Evolutionary conservation across 306 rosid genomes (phyloP).

Genomic region (Vigna reflexopilosa): DNA sequence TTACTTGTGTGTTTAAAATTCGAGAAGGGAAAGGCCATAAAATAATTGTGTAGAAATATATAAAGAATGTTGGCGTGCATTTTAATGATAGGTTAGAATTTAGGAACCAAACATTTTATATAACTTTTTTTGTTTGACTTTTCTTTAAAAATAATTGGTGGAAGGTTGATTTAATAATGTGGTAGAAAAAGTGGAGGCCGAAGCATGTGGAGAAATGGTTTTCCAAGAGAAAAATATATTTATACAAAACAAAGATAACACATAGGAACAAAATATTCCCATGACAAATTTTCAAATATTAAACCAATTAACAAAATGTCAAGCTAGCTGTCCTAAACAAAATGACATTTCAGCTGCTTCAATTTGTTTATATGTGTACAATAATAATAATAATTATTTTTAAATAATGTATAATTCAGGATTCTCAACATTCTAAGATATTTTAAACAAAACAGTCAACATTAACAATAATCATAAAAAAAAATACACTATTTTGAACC

Average conservation of each 20-base stretch:
- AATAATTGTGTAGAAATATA: not conserved
- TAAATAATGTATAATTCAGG: too few species aligned
- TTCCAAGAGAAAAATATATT: too few species aligned
- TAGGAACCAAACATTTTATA: constrained; percentile 20
- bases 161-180: constrained; percentile 1
- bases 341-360: not conserved
- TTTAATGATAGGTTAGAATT: constrained; percentile 24
- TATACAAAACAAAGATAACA: not conserved
- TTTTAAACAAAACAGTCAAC: too few species aligned
- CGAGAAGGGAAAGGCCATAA: too few species aligned
- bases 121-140: constrained; percentile 33
- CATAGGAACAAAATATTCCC: not conserved
- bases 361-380: not conserved
- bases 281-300: not conserved
- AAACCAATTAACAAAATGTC: not conserved
- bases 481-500: too few species aligned
- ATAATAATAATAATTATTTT: too few species aligned
- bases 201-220: not conserved
- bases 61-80: constrained; percentile 35
- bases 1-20: too few species aligned
- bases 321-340: not conserved
- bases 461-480: too few species aligned
- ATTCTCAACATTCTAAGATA: too few species aligned
- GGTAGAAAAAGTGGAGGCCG: not conserved
- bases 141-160: not conserved